Evolutionary conservation across 139 green algal species (phyloP).

Genomic region (Volvox reticuliferus): DNA sequence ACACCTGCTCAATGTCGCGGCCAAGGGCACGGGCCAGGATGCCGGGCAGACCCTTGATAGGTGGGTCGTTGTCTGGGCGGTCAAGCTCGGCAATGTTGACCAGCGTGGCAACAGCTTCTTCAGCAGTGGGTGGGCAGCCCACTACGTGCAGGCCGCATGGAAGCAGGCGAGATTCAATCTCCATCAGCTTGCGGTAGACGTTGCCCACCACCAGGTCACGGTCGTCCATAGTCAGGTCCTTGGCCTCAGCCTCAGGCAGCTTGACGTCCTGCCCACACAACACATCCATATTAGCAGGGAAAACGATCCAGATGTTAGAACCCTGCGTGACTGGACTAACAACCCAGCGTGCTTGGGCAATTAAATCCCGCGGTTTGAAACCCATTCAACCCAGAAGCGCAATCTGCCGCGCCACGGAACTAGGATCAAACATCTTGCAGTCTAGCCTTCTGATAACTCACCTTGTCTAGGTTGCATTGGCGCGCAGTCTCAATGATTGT

Average conservation of each 20-base stretch:
- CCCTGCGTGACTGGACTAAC: too few relatives aligned
- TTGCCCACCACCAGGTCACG: conserved; percentile 89
- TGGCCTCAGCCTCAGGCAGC: conserved; percentile 81
- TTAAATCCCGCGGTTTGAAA: too few relatives aligned
- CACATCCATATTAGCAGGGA: too few relatives aligned
- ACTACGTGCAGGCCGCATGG: conserved; percentile 98
- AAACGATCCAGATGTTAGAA: too few relatives aligned
- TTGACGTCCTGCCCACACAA: conserved; percentile 74
- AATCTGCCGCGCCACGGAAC: too few relatives aligned
- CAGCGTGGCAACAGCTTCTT: conserved; percentile 97
- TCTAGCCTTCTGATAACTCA: not conserved
- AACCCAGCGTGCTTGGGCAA: too few relatives aligned
- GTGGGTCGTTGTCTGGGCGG: conserved; percentile 88
- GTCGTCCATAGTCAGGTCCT: conserved; percentile 82
- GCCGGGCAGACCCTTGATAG: conserved; percentile 91
- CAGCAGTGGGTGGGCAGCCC: conserved; percentile 89
- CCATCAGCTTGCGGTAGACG: conserved; percentile 96
- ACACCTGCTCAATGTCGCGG: conserved; percentile 89
- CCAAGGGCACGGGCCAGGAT: conserved; percentile 92
- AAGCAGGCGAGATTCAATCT: conserved; percentile 98
- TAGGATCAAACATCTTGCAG: too few relatives aligned
- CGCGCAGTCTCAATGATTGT: conserved; percentile 97
- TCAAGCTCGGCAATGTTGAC: conserved; percentile 99
- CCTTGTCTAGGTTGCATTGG: conserved; percentile 97
- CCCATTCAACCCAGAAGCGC: too few relatives aligned